Conservation (phyloP, 2,329 filamentous ascomycete genomes). For the Cercospora berteroae region DNA sequence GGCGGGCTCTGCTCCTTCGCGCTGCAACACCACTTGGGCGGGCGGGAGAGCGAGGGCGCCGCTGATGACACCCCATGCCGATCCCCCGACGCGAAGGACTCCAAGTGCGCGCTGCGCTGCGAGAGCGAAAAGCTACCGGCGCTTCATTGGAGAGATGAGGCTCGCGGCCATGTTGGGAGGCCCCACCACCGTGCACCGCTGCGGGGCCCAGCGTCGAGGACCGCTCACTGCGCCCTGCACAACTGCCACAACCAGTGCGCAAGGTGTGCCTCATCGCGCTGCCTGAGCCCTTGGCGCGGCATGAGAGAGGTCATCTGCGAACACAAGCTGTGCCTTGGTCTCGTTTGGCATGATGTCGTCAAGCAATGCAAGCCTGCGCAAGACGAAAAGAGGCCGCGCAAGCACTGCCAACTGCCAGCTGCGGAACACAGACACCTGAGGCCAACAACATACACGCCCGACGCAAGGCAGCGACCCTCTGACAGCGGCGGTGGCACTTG, state of each 20-base stretch:
- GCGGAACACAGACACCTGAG: neutral
- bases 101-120: neutral
- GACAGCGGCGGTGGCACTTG: neutral
- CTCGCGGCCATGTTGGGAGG: neutral
- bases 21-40: neutral
- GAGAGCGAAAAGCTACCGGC: neutral
- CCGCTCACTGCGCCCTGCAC: neutral
- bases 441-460: neutral
- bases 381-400: neutral
- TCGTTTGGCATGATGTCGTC: neutral
- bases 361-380: neutral
- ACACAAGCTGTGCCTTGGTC: neutral
- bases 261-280: neutral
- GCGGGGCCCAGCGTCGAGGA: neutral
- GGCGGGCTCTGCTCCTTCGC: slow-evolving; percentile 1
- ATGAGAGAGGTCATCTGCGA: neutral
- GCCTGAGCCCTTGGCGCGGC: neutral
- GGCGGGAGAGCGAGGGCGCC: neutral
- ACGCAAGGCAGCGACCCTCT: neutral
- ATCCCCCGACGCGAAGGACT: neutral
- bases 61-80: slow-evolving; percentile 8
- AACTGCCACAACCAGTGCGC: neutral
- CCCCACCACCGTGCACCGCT: no score
- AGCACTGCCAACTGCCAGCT: neutral
- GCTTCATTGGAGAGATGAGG: neutral